Base-by-base conservation (phyloP, 2,329 filamentous ascomycete species). In the Calonectria montana region DNA sequence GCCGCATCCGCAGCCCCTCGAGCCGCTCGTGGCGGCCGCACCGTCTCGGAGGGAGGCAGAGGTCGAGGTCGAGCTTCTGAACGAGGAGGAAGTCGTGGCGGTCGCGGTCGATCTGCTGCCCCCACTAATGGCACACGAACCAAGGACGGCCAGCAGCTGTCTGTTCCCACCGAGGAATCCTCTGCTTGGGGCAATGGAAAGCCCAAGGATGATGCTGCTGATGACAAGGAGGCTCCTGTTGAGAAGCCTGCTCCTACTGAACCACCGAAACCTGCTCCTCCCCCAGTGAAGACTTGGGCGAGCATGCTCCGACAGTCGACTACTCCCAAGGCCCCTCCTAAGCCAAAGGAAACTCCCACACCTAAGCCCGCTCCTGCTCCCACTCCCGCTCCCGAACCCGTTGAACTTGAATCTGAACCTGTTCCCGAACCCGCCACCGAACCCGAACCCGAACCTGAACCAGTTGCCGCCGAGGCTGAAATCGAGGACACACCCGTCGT, bases 111-210 rank as follows among this genome's bases (percentile, higher is more conserved):
- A 80, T 88, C 91, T 77, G 77, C 81, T 74, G 83, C 87, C 73
- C 83, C 89, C 68, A 90, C 91, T 74, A 94, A 93, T 82, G 92
- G 91, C 76, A 84, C 90, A 73, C 90, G 88, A 77, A 79, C 82
- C 82, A 91, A 90, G 86, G 89, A 90, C 75, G 86, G 81, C 77
- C 84, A 85, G 74, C 87, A 84, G 77, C 85, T 89, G 74, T 93
- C 92, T 70, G 87, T 94, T 71, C 92, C 93, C 50, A 94, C 93
- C 73, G 89, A 91, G 74, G 93, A 96, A 80, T 93, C 93, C 77
- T 85, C 82, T 70, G 83, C 82, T 63, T 89, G 86, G 87, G 84
- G 82, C 57, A 84, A 83, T 71, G 84, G 82, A 73, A 84, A 83
- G 76, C 82, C 80, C 68, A 79, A 81, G 67, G 75, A 77, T 41